A percentile compares a stretch with the other conserved stretches of the same genome.
phyloP scores from a whole-genome alignment of 2,329 filamentous ascomycete genomes.

The Anthostomella pinea region DNA sequence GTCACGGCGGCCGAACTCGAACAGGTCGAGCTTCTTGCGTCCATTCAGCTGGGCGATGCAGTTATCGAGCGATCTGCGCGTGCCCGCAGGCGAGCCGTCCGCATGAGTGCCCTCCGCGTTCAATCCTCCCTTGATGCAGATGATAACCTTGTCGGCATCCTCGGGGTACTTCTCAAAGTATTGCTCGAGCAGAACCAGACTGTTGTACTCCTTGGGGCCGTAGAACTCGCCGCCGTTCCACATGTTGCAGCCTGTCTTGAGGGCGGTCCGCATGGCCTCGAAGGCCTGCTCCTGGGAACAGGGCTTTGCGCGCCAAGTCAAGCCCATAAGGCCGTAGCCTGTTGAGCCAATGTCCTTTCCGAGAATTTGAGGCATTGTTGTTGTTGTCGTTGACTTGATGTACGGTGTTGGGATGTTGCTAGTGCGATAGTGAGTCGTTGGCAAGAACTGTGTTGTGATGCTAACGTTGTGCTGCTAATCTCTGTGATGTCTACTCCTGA shows the following conservation, averaged over 20 bases:
- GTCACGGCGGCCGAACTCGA: conserved; percentile 51
- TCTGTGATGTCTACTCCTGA: neutral
- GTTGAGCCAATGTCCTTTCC: conserved; percentile 26
- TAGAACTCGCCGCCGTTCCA: conserved; percentile 60
- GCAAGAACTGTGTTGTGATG: too few relatives aligned
- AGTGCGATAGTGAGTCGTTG: conserved; percentile 1
- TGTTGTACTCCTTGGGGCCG: conserved; percentile 49
- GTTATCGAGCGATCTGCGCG: conserved; percentile 49
- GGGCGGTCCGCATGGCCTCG: conserved; percentile 46
- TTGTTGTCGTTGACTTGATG: conserved; percentile 2
- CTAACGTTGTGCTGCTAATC: too few relatives aligned
- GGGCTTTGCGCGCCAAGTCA: conserved; percentile 29
- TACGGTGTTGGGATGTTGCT: neutral
- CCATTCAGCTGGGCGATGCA: conserved; percentile 41
- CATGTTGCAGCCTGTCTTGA: conserved; percentile 36
- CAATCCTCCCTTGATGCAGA: conserved; percentile 56
- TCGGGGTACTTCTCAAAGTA: conserved; percentile 58
- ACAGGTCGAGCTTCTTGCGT: conserved; percentile 51
- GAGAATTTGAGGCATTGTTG: conserved; percentile 25
- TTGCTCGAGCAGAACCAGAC: conserved; percentile 48
- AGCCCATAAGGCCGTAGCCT: conserved; percentile 30
- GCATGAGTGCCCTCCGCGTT: conserved; percentile 29
- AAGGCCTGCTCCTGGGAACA: conserved; percentile 40
- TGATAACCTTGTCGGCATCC: conserved; percentile 52
- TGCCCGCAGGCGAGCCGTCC: conserved; percentile 46